A percentile compares a stretch with the other conserved stretches of the same genome.
Evolutionary conservation across 495 filamentous ascomycete species (phyloP).

Genomic region (Penicillium goetzii): DNA sequence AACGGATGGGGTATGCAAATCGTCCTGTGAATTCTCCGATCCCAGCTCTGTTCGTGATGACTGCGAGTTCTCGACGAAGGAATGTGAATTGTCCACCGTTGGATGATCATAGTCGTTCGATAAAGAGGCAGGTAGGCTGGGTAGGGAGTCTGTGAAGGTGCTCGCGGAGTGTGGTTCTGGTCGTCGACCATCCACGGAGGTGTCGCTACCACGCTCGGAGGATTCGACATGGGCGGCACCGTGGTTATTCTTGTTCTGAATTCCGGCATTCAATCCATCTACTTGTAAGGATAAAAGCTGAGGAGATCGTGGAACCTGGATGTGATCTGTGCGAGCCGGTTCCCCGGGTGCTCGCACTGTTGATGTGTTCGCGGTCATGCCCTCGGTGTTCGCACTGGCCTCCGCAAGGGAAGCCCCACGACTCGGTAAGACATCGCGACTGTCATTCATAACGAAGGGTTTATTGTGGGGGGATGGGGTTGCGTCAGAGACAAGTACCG

Average conservation of each 20-base stretch:
- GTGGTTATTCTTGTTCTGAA: constrained; percentile 15
- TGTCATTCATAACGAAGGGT: constrained; percentile 29
- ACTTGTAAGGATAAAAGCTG: constrained; percentile 32
- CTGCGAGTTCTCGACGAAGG: constrained; percentile 16
- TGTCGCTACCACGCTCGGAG: constrained; percentile 33
- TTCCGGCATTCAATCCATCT: constrained; percentile 25
- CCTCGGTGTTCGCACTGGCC: constrained; percentile 25
- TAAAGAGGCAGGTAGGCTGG: constrained; percentile 24
- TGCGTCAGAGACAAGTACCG: constrained; percentile 7
- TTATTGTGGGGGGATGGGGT: background rate
- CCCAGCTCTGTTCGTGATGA: constrained; percentile 16
- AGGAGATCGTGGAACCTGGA: constrained; percentile 28
- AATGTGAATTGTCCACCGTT: constrained; percentile 16
- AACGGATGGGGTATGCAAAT: constrained; percentile 8
- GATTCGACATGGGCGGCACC: constrained; percentile 26
- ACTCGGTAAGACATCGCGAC: constrained; percentile 18
- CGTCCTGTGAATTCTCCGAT: constrained; percentile 11
- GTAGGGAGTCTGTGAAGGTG: constrained; percentile 25
- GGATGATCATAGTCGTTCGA: constrained; percentile 18
- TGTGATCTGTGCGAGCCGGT: constrained; percentile 14
- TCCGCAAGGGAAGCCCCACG: constrained; percentile 30
- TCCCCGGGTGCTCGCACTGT: constrained; percentile 15
- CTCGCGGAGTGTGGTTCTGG: constrained; percentile 30
- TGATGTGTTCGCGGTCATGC: constrained; percentile 22
- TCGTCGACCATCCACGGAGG: constrained; percentile 25